Evolutionary conservation across 257 asterid species (phyloP).

Genomic region (Vinca minor): DNA sequence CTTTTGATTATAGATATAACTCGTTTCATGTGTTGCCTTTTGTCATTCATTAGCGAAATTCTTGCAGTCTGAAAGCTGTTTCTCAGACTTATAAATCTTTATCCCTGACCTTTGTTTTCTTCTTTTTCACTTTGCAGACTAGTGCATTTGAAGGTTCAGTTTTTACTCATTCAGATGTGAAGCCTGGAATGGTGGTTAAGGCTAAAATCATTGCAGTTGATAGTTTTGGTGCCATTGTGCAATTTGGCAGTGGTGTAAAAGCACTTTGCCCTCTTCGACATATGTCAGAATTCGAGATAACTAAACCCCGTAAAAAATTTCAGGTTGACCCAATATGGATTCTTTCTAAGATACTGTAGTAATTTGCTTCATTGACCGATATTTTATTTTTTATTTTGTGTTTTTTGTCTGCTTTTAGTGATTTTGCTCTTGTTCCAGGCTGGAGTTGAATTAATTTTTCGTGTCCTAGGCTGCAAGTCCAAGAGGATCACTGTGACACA

Average conservation of each 20-base stretch:
- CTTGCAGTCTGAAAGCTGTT: neutral
- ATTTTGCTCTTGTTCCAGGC: constrained; percentile 43
- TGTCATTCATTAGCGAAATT: neutral
- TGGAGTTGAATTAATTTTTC: constrained; percentile 76
- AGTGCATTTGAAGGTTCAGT: constrained; percentile 87
- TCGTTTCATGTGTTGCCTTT: neutral
- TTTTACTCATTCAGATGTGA: constrained; percentile 93
- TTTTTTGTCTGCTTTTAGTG: constrained; percentile 7
- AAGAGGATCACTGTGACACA: constrained; percentile 94
- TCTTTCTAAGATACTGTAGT: neutral
- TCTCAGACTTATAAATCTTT: neutral
- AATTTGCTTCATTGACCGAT: constrained; percentile 10
- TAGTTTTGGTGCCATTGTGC: constrained; percentile 86
- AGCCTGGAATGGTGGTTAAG: constrained; percentile 97
- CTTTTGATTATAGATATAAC: neutral
- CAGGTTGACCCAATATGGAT: constrained; percentile 40
- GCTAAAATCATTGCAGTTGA: constrained; percentile 77
- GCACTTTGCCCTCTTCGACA: constrained; percentile 99
- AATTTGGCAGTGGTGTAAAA: constrained; percentile 80
- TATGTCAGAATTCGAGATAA: constrained; percentile 94
- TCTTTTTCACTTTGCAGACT: constrained; percentile 36
- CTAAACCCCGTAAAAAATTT: constrained; percentile 86
- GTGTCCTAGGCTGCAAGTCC: constrained; percentile 96
- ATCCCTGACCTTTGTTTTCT: neutral
- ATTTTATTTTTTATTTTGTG: constrained; percentile 13